A percentile compares a stretch with the other conserved stretches of the same genome.
phyloP scores from a whole-genome alignment of 1,139 yeast genomes.

The Taphrina betulina region DNA sequence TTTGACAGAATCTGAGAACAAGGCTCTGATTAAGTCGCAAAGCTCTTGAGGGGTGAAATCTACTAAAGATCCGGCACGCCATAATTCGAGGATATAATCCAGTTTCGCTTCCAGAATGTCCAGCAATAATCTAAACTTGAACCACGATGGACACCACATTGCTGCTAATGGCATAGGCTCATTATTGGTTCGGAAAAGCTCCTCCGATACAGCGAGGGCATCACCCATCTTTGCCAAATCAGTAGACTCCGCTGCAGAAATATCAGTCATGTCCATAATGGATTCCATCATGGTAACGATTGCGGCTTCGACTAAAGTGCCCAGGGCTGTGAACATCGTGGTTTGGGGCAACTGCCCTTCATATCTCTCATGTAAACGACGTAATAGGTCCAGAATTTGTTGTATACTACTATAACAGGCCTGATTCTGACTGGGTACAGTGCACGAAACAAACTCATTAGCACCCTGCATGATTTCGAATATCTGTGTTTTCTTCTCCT shows the following conservation, averaged over 20 bases:
- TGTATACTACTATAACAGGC: constrained; percentile 8
- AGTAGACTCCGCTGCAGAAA: constrained; percentile 25
- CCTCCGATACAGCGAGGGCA: constrained; percentile 9
- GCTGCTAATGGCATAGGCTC: constrained; percentile 39
- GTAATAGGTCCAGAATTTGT: constrained; percentile 18
- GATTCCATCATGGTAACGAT: constrained; percentile 6
- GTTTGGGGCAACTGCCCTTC: constrained; percentile 14
- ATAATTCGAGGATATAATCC: constrained; percentile 66
- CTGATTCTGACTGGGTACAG: constrained; percentile 2
- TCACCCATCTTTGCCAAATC: constrained; percentile 18
- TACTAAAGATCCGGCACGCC: constrained; percentile 70
- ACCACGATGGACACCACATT: constrained; percentile 46
- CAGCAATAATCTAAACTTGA: constrained; percentile 45
- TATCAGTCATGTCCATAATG: constrained; percentile 26
- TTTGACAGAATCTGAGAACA: constrained; percentile 71
- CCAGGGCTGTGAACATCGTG: constrained; percentile 24
- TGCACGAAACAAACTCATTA: constrained; percentile 6
- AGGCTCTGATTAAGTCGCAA: constrained; percentile 55
- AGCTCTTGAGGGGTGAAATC: constrained; percentile 71
- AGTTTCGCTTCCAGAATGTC: constrained; percentile 49
- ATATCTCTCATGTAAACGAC: constrained; percentile 18
- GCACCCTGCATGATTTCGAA: constrained; percentile 8
- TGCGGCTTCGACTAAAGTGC: constrained; percentile 22
- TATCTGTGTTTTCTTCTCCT: constrained; percentile 16
- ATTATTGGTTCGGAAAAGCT: constrained; percentile 31